A percentile compares a stretch with the other conserved stretches of the same genome.
phyloP scores from a whole-genome alignment of 2,329 filamentous ascomycete species.

The Colletotrichum zoysiae region DNA sequence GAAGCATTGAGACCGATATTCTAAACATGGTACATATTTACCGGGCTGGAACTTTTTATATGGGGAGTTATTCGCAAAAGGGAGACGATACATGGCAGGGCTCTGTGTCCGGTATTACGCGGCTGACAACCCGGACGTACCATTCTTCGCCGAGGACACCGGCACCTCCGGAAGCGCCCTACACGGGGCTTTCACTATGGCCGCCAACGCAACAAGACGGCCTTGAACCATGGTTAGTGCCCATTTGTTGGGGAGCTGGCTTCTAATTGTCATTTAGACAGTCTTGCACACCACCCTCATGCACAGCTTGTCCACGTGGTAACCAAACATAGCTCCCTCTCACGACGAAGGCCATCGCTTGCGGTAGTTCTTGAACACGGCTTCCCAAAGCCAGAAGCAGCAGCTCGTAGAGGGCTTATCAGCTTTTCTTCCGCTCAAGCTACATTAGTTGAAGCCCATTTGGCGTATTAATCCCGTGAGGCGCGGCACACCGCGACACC shows the following conservation, averaged over 20 bases:
- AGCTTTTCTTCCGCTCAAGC: neutral
- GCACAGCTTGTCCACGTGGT: neutral
- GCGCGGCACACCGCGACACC: neutral
- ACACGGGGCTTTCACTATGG: neutral
- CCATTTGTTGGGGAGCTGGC: rapidly evolving
- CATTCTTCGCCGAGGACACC: neutral
- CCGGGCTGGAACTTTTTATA: neutral
- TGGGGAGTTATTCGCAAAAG: rapidly evolving
- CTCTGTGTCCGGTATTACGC: neutral
- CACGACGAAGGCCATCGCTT: neutral
- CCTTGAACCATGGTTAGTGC: neutral
- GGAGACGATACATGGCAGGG: neutral
- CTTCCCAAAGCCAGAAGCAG: neutral
- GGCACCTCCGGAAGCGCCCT: no score
- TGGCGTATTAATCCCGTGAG: neutral
- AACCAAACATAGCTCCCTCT: no score
- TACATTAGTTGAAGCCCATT: neutral
- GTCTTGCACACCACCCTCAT: neutral
- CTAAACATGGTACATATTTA: neutral
- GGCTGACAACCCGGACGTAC: no score
- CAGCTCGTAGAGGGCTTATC: neutral
- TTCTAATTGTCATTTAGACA: neutral
- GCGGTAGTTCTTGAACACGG: neutral
- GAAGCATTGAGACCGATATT: neutral
- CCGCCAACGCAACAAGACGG: neutral